These are phyloP conservation scores for Lichtheimia ramosa DNA, from an alignment of 371 early-diverging fungal species.

Conservation along the genomic window DNA sequence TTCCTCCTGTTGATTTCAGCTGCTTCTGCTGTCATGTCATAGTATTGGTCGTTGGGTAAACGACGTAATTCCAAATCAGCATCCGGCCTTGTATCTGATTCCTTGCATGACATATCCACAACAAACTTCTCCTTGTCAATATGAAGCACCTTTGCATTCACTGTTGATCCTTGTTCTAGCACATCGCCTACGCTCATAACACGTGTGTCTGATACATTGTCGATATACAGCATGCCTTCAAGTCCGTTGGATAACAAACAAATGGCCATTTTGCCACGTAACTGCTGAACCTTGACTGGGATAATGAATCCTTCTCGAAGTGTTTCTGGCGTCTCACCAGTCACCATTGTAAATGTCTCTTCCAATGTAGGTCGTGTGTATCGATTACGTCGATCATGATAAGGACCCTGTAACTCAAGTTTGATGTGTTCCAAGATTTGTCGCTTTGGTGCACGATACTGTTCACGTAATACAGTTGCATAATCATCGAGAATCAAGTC, in stretches of 20 bases:
- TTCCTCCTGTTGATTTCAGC: slow-evolving; percentile 57
- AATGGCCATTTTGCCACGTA: slow-evolving; percentile 74
- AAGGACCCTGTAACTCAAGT: slow-evolving; percentile 84
- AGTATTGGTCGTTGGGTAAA: slow-evolving; percentile 63
- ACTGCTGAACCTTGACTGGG: slow-evolving; percentile 60
- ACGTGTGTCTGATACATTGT: slow-evolving; percentile 64
- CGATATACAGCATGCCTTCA: slow-evolving; percentile 78
- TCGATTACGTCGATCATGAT: slow-evolving; percentile 70
- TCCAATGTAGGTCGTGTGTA: slow-evolving; percentile 65
- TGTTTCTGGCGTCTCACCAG: slow-evolving; percentile 81
- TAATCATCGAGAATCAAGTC: slow-evolving; percentile 90
- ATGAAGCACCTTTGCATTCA: slow-evolving; percentile 75
- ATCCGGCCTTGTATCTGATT: slow-evolving; percentile 51
- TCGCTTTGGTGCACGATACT: slow-evolving; percentile 75
- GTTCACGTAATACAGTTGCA: slow-evolving; percentile 78
- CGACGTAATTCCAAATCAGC: slow-evolving; percentile 50
- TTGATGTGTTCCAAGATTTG: slow-evolving; percentile 84
- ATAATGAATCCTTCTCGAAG: slow-evolving; percentile 66
- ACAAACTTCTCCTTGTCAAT: slow-evolving; percentile 79
- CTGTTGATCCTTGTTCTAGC: slow-evolving; percentile 63
- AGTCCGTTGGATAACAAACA: slow-evolving; percentile 80
- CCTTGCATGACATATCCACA: slow-evolving; percentile 71
- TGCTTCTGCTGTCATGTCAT: slow-evolving; percentile 64
- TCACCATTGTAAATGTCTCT: slow-evolving; percentile 85
- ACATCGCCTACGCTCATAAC: slow-evolving; percentile 61